Percentiles rank a stretch among this genome's conserved stretches.
Evolutionary conservation across 768 basidiomycete species (phyloP).

Genomic region (Russula sp.): DNA sequence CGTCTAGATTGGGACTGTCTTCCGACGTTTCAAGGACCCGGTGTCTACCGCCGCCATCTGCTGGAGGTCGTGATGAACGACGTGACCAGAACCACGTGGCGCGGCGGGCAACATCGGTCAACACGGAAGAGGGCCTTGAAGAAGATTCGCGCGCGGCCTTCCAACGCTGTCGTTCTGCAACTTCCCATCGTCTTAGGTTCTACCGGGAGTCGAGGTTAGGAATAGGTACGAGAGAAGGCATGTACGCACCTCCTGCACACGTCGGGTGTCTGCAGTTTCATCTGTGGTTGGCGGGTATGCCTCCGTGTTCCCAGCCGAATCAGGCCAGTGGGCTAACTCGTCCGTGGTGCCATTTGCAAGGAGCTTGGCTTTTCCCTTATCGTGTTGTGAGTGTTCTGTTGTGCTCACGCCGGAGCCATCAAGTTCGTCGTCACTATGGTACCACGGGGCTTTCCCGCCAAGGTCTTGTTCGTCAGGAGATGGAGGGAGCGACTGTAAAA

Average conservation of each 20-base stretch:
- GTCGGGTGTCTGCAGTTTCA: slow-evolving; percentile 62
- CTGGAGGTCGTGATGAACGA: slow-evolving; percentile 38
- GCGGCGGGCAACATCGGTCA: slow-evolving; percentile 55
- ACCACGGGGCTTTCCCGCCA: slow-evolving; percentile 20
- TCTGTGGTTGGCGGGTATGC: slow-evolving; percentile 67
- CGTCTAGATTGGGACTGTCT: slow-evolving; percentile 54
- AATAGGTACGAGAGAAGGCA: slow-evolving; percentile 3
- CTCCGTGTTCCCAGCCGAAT: slow-evolving; percentile 24
- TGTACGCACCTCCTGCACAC: slow-evolving; percentile 64
- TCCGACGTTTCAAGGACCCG: slow-evolving; percentile 49
- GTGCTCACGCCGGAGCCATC: slow-evolving; percentile 11
- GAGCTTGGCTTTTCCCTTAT: slow-evolving; percentile 26
- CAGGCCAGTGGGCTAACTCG: neutral
- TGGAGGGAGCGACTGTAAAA: slow-evolving; percentile 14
- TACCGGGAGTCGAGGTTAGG: slow-evolving; percentile 35
- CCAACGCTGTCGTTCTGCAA: slow-evolving; percentile 70
- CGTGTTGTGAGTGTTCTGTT: neutral
- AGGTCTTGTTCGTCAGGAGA: slow-evolving; percentile 27
- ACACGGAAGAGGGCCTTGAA: slow-evolving; percentile 43
- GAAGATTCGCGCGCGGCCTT: slow-evolving; percentile 64
- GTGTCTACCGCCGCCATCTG: slow-evolving; percentile 45
- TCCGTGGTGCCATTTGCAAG: slow-evolving; percentile 18
- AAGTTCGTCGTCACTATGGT: slow-evolving; percentile 8
- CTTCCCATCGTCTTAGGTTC: slow-evolving; percentile 78
- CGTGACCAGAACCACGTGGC: slow-evolving; percentile 57